Conservation (phyloP, 352 stramenopile species). For the Detonula confervacea region DNA sequence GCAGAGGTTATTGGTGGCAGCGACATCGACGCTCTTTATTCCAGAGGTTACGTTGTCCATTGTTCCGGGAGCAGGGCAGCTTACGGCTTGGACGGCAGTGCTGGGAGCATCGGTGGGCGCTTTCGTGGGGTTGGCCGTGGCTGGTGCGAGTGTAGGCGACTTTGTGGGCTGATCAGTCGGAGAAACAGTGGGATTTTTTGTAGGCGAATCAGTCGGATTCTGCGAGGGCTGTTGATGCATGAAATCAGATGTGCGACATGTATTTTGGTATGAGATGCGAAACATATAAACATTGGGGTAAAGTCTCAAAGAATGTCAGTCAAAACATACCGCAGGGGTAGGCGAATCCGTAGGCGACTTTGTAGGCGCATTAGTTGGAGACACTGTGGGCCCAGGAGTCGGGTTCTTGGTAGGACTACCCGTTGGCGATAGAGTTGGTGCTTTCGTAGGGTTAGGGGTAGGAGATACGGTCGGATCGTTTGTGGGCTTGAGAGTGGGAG, state of each 20-base stretch:
- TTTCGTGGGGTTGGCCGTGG: slow-evolving; percentile 9
- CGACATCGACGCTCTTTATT: slow-evolving; percentile 1
- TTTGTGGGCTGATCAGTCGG: background rate
- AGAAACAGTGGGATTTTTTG: background rate
- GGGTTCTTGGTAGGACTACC: no score
- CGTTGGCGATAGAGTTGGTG: no score
- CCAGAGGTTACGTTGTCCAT: background rate
- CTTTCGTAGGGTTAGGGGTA: no score
- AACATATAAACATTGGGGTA: no score
- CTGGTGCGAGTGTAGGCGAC: background rate
- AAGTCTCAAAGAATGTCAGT: no score
- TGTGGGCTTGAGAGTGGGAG: slow-evolving; percentile 18
- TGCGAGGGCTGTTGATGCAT: no score
- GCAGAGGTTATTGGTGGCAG: slow-evolving; percentile 35
- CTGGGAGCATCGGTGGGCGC: slow-evolving; percentile 10
- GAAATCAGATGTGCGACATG: no score
- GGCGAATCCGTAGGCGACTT: background rate
- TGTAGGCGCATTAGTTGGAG: no score
- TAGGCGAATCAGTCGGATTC: slow-evolving; percentile 1
- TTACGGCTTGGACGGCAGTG: background rate
- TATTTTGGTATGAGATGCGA: no score
- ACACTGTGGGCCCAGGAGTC: no score
- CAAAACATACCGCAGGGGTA: background rate
- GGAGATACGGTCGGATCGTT: background rate
- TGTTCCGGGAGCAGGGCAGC: slow-evolving; percentile 2